phyloP scores from a whole-genome alignment of 1,284 basidiomycete species.

The Ceratobasidium sp. region DNA sequence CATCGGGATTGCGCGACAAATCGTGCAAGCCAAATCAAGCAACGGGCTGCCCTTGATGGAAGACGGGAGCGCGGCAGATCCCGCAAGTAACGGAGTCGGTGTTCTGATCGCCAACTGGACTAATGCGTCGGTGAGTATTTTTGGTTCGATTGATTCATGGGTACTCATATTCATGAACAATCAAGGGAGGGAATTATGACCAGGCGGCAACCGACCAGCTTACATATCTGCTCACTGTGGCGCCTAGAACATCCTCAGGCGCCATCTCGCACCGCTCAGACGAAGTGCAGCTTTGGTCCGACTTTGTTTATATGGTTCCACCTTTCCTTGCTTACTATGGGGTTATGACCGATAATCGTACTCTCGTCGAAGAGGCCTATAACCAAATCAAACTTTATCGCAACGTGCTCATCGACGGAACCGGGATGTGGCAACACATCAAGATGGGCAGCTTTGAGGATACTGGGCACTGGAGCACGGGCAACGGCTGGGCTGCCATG shows the following conservation, averaged over 20 bases:
- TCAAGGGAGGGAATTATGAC: slow-evolving; percentile 37
- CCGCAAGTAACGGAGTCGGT: slow-evolving; percentile 33
- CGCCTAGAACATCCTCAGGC: slow-evolving; percentile 57
- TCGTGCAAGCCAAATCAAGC: slow-evolving; percentile 13
- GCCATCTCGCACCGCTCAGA: slow-evolving; percentile 61
- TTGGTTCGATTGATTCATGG: slow-evolving; percentile 16
- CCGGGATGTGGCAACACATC: slow-evolving; percentile 57
- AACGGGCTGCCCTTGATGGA: slow-evolving; percentile 27
- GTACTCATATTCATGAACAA: not conserved
- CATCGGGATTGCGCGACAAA: slow-evolving; percentile 37
- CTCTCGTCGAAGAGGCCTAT: slow-evolving; percentile 56
- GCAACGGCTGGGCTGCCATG: slow-evolving; percentile 55
- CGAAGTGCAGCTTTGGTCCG: slow-evolving; percentile 57
- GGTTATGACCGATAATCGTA: slow-evolving; percentile 54
- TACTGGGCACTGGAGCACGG: slow-evolving; percentile 62
- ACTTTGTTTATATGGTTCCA: slow-evolving; percentile 67
- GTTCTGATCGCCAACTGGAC: slow-evolving; percentile 28
- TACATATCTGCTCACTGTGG: slow-evolving; percentile 51
- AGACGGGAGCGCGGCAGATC: slow-evolving; percentile 42
- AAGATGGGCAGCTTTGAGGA: slow-evolving; percentile 53
- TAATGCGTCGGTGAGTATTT: slow-evolving; percentile 24
- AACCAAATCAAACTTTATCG: slow-evolving; percentile 59
- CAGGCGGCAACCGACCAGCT: slow-evolving; percentile 42
- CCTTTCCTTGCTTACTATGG: slow-evolving; percentile 63
- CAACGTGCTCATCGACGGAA: slow-evolving; percentile 53